These are phyloP conservation scores for Coix lacrymajobi DNA, from an alignment of 176 grass and related monocot species.

Conservation along the genomic window DNA sequence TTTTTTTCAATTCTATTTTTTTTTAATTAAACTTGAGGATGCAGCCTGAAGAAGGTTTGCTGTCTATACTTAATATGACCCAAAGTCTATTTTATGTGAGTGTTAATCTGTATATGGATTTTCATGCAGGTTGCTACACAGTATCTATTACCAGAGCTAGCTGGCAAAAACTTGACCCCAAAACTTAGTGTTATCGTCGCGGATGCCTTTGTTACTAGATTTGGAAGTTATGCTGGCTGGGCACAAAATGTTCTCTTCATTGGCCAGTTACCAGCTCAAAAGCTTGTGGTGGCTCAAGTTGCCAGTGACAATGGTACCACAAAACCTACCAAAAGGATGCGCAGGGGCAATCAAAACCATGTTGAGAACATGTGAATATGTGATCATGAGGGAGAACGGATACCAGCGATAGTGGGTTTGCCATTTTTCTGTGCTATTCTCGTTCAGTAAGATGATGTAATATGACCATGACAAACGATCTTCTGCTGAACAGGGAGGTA, in stretches of 20 bases:
- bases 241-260: slow-evolving; percentile 97
- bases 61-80: slow-evolving; percentile 1
- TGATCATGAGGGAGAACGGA: not conserved
- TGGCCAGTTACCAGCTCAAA: slow-evolving; percentile 61
- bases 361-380: not conserved
- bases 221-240: slow-evolving; percentile 87
- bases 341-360: not conserved
- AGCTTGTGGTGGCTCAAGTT: slow-evolving; percentile 18
- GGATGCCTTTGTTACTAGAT: slow-evolving; percentile 80
- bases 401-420: not conserved
- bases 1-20: not conserved
- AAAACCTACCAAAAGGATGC: slow-evolving; percentile 59
- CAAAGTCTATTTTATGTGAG: not conserved
- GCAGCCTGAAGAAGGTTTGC: not conserved
- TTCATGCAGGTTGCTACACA: slow-evolving; percentile 68
- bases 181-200: slow-evolving; percentile 67
- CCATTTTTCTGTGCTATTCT: not conserved
- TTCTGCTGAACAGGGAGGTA: not conserved
- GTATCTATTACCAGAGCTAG: slow-evolving; percentile 77
- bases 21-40: not conserved
- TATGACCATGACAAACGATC: not conserved
- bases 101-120: slow-evolving; percentile 2
- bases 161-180: slow-evolving; percentile 54
- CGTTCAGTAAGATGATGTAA: not conserved
- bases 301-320: not conserved